Evolutionary conservation across 805 yeast genomes (phyloP).

Genomic region (Saccharomycopsis sp.): DNA sequence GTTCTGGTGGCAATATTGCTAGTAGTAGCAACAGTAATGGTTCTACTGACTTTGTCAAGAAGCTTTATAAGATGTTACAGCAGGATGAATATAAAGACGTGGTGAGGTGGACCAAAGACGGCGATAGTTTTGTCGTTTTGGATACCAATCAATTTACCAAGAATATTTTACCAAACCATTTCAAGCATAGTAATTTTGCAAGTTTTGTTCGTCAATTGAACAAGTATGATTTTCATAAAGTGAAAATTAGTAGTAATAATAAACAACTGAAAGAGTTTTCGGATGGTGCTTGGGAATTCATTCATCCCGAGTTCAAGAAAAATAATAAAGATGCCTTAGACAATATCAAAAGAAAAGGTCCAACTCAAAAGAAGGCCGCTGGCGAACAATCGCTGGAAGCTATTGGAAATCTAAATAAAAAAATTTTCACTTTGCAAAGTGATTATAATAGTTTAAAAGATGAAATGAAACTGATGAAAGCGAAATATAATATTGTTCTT

Average conservation of each 20-base stretch:
- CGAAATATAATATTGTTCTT: slow-evolving; percentile 54
- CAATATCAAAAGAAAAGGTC: slow-evolving; percentile 76
- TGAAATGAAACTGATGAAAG: slow-evolving; percentile 34
- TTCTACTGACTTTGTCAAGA: slow-evolving; percentile 72
- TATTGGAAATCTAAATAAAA: slow-evolving; percentile 22
- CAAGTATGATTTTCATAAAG: slow-evolving; percentile 96
- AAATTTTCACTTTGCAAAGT: slow-evolving; percentile 26
- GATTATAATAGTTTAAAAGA: slow-evolving; percentile 26
- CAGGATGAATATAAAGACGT: slow-evolving; percentile 63
- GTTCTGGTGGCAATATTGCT: too few relatives aligned
- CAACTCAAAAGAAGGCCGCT: slow-evolving; percentile 38
- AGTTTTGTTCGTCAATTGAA: slow-evolving; percentile 91
- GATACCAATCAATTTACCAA: slow-evolving; percentile 89
- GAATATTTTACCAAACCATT: slow-evolving; percentile 80
- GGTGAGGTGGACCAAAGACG: slow-evolving; percentile 79
- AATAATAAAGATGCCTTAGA: slow-evolving; percentile 74
- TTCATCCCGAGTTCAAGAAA: slow-evolving; percentile 77
- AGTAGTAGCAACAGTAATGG: too few relatives aligned
- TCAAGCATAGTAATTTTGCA: slow-evolving; percentile 91
- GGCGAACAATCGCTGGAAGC: slow-evolving; percentile 15
- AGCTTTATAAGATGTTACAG: slow-evolving; percentile 75
- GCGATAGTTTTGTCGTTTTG: slow-evolving; percentile 79
- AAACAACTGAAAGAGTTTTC: slow-evolving; percentile 43
- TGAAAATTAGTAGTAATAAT: slow-evolving; percentile 61
- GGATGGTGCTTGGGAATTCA: slow-evolving; percentile 87